These are phyloP conservation scores for Talaromyces albobiverticillius DNA, from an alignment of 2,329 filamentous ascomycete genomes.

Conservation along the genomic window DNA sequence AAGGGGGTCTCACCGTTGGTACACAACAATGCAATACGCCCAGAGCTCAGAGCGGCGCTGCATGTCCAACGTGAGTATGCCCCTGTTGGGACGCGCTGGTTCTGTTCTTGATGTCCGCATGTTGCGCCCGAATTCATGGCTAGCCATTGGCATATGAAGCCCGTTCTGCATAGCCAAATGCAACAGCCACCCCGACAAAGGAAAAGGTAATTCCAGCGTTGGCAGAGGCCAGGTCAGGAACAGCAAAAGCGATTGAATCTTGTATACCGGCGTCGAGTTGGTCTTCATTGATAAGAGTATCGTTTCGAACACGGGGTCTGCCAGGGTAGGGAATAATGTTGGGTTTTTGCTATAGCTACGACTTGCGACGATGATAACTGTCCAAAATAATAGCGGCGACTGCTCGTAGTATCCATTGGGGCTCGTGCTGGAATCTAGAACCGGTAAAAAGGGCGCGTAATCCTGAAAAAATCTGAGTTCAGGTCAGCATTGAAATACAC, in stretches of 20 bases:
- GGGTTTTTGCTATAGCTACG: constrained; percentile 38
- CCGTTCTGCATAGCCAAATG: constrained; percentile 45
- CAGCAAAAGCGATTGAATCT: constrained; percentile 36
- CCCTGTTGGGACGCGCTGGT: constrained; percentile 13
- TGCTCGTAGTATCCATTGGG: constrained; percentile 75
- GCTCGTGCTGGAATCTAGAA: constrained; percentile 48
- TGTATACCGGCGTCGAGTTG: constrained; percentile 29
- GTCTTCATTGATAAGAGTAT: constrained; percentile 33
- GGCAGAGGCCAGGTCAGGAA: constrained; percentile 42
- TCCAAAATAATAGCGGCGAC: constrained; percentile 81
- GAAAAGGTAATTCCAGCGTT: constrained; percentile 34
- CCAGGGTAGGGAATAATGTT: constrained; percentile 34
- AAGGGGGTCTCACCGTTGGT: constrained; percentile 39
- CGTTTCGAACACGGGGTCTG: constrained; percentile 34
- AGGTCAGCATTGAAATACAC: not conserved
- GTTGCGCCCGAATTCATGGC: constrained; percentile 39
- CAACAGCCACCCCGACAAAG: constrained; percentile 36
- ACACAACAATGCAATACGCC: constrained; percentile 39
- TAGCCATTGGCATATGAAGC: constrained; percentile 41
- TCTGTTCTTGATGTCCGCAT: constrained; percentile 22
- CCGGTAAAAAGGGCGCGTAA: constrained; percentile 37
- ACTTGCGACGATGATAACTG: constrained; percentile 47
- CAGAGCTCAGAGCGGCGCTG: constrained; percentile 37
- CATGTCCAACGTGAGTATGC: constrained; percentile 33
- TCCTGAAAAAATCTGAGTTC: constrained; percentile 34